Evolutionary conservation across 116 monocot genomes (phyloP), one percentile per base, ranked within the genome.

Genomic region (Papilionanthe hybrid): DNA sequence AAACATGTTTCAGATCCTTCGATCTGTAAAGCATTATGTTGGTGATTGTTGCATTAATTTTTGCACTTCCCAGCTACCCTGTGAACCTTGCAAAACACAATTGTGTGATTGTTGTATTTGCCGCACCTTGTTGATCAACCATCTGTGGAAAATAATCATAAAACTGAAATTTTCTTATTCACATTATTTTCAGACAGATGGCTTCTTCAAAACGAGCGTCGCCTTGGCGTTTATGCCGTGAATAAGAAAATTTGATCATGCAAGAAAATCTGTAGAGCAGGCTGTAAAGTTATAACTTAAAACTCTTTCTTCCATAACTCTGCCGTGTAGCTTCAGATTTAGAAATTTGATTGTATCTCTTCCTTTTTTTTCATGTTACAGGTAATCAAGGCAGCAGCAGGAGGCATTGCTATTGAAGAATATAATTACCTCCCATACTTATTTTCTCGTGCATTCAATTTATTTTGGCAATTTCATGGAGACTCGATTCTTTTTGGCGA

Each of bases 401-500:
- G 80, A 77, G 90, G 86, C 20, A 76, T 82, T 28, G 69, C 79
- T 0, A 49, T 92, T 0, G 90, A 89, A 42, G 90, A 87, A 71
- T 95, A 95, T 58, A 91, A 92, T 55, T 95, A 95, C 75, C 95
- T 95, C 15, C 95, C 95, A 2, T 92, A 80, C 76, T 95, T 95
- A 86, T 95, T 92, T 72, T 95, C 95, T 0, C 92, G 95, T 19
- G 75, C 95, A 3, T 95, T 95, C 30, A 84, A 92, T 80, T 63
- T 95, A 20, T 89, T 92, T 19, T 92, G 95, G 95, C 95, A 95
- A 75, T 95, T 95, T 86, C 92, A 95, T 44, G 95, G 92, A 5
- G 92, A 95, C 12, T 88, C 90, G 15, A 86, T 95, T 79, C 82
- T 95, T 10, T 95, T 95, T 78, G 95, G 95, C 2, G 89, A 95